Conservation (phyloP, 306 rosid species). For the Medicago ruthenica region DNA sequence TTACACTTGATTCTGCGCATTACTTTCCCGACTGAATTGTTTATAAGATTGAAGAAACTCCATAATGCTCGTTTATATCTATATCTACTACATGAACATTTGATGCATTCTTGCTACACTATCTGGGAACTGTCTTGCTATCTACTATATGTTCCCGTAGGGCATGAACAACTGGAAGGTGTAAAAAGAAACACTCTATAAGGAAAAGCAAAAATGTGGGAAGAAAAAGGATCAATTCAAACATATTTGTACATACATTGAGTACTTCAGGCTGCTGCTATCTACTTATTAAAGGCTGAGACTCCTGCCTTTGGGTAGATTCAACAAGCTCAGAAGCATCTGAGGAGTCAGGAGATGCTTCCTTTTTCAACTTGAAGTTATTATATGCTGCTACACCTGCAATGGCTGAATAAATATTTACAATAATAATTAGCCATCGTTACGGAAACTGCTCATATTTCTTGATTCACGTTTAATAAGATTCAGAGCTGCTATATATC, state of each 20-base stretch:
- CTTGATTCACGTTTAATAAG: constrained; percentile 12
- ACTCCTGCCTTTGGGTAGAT: constrained; percentile 51
- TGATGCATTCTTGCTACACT: constrained; percentile 37
- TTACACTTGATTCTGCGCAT: constrained; percentile 41
- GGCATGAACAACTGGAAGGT: constrained; percentile 39
- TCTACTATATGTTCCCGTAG: constrained; percentile 32
- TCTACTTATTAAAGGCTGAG: constrained; percentile 60
- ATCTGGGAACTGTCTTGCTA: constrained; percentile 37
- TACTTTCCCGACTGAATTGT: constrained; percentile 42
- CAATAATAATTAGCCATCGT: constrained; percentile 23
- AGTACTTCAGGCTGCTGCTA: constrained; percentile 48
- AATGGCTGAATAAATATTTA: constrained; percentile 70
- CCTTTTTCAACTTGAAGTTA: constrained; percentile 81
- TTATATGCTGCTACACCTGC: constrained; percentile 97
- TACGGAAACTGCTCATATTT: constrained; percentile 26
- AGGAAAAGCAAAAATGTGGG: constrained; percentile 21
- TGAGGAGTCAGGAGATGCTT: constrained; percentile 59
- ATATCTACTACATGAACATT: constrained; percentile 35
- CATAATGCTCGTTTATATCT: constrained; percentile 27
- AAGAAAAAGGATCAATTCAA: constrained; percentile 15
- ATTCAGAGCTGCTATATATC: constrained; percentile 30
- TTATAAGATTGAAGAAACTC: constrained; percentile 35
- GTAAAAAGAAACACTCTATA: constrained; percentile 12
- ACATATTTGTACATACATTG: constrained; percentile 50
- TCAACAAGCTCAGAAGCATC: constrained; percentile 52